Percentiles rank a stretch among this genome's conserved stretches.
Evolutionary conservation across 2,329 filamentous ascomycete species (phyloP).

Genomic region (Calonectria fujianensis): DNA sequence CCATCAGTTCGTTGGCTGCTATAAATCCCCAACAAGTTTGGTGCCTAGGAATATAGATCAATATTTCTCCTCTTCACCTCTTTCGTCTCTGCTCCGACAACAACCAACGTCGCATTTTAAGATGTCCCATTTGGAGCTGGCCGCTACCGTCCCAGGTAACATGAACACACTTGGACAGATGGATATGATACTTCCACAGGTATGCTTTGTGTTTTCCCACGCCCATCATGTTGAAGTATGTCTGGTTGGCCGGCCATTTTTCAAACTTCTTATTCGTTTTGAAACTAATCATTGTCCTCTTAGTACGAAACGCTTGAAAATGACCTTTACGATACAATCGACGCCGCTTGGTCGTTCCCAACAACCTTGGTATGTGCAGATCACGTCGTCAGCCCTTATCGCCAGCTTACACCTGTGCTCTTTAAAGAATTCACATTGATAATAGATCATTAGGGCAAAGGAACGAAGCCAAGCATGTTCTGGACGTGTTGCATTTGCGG

Average conservation of each 20-base stretch:
- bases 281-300: neutral
- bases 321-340: neutral
- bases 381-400: neutral
- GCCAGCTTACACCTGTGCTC: neutral
- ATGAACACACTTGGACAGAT: neutral
- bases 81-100: no score
- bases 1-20: neutral
- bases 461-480: neutral
- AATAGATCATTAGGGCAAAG: no score
- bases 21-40: neutral
- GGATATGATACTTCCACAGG: neutral
- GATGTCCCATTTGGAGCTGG: neutral
- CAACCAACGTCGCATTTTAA: neutral
- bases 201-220: neutral
- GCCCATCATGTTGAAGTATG: neutral
- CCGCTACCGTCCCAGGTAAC: neutral
- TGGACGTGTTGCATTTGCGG: neutral
- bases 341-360: neutral
- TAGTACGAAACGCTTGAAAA: neutral
- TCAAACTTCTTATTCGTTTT: neutral
- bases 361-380: neutral
- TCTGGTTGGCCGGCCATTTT: neutral
- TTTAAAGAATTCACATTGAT: neutral
- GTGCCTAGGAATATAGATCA: no score
- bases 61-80: neutral